These are phyloP conservation scores for Lasiosphaeris hirsuta DNA, from an alignment of 495 filamentous ascomycete genomes.

Conservation along the genomic window DNA sequence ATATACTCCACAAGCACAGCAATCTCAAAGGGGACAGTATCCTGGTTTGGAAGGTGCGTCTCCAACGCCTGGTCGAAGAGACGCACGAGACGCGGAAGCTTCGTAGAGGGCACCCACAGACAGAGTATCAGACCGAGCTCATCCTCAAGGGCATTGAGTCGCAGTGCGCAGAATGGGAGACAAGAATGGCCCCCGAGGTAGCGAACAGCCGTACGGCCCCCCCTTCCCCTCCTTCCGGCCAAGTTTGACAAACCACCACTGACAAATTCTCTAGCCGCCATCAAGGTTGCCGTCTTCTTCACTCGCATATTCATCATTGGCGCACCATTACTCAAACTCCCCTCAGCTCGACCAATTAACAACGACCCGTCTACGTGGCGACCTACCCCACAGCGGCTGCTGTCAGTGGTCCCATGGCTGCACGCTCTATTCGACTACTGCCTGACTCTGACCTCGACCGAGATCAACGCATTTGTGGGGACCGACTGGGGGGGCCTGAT, in stretches of 20 bases:
- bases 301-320: constrained; percentile 36
- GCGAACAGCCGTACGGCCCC: constrained; percentile 13
- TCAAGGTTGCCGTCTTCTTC: constrained; percentile 31
- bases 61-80: constrained; percentile 38
- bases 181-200: constrained; percentile 29
- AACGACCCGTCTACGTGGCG: constrained; percentile 4
- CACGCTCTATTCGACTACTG: constrained; percentile 30
- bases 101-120: constrained; percentile 21
- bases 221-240: background rate
- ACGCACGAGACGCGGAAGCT: constrained; percentile 31
- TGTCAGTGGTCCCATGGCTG: constrained; percentile 16
- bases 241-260: constrained; percentile 5
- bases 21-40: constrained; percentile 30
- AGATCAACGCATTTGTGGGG: constrained; percentile 31
- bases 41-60: constrained; percentile 41
- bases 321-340: constrained; percentile 32
- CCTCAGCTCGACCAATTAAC: constrained; percentile 4
- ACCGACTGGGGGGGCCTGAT: constrained; percentile 37
- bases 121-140: constrained; percentile 36
- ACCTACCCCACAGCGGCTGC: constrained; percentile 16
- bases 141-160: constrained; percentile 42
- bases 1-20: constrained; percentile 32
- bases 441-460: constrained; percentile 14
- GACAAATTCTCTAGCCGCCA: constrained; percentile 20
- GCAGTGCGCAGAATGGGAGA: constrained; percentile 37